phyloP scores from a whole-genome alignment of 305 asterid species.

The Vinca major region DNA sequence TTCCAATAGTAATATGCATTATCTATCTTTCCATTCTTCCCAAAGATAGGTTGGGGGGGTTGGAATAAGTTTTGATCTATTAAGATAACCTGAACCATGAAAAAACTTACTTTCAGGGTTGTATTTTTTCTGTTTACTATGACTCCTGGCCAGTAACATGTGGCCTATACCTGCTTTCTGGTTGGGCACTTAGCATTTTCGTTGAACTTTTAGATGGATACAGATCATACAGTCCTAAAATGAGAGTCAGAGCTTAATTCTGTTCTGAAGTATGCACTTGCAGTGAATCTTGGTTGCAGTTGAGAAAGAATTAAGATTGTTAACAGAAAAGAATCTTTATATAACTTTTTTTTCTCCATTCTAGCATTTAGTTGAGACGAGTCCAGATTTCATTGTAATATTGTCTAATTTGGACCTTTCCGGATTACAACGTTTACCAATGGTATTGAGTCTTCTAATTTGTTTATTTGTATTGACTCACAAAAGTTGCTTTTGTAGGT shows the following conservation, averaged over 20 bases:
- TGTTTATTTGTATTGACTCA: conserved; percentile 12
- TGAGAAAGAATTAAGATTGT: not conserved
- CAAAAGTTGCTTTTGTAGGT: conserved; percentile 36
- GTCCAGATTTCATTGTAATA: not conserved
- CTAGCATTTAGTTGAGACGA: not conserved
- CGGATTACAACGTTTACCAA: not conserved
- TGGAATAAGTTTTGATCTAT: not conserved
- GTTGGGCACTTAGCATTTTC: no score
- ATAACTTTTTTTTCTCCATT: not conserved
- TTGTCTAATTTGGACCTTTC: not conserved
- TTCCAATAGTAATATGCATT: not conserved
- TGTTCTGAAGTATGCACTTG: no score
- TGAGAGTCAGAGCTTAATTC: not conserved
- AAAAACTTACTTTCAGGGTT: not conserved
- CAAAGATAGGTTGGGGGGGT: not conserved
- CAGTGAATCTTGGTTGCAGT: not conserved
- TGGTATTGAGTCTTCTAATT: not conserved
- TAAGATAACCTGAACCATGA: not conserved
- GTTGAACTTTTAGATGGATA: no score
- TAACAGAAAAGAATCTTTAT: not conserved
- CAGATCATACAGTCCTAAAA: not conserved
- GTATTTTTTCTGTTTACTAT: no score
- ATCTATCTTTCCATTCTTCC: not conserved
- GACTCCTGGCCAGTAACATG: no score
- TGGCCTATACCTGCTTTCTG: no score